These are phyloP conservation scores for Chlamydomonas eustigma DNA, from an alignment of 139 green algal genomes.

Conservation along the genomic window DNA sequence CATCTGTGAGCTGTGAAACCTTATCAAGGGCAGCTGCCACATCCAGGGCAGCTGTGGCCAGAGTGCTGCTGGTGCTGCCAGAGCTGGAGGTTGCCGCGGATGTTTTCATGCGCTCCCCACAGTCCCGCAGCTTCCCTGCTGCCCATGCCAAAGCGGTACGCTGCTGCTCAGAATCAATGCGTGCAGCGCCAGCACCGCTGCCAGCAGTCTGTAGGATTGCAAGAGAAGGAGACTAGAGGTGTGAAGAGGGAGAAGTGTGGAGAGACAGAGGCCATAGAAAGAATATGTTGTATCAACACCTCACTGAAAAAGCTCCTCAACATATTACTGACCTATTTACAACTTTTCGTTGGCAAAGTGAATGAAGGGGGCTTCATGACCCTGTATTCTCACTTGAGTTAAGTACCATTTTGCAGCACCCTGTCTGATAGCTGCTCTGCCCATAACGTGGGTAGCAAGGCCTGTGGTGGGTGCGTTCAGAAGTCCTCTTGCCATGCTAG, in stretches of 20 bases:
- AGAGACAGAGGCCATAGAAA: not conserved
- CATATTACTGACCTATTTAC: not conserved
- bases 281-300: not conserved
- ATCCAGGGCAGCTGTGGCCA: not conserved
- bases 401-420: conserved; percentile 19
- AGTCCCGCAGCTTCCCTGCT: not conserved
- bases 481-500: conserved; percentile 14
- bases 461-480: not conserved
- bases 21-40: not conserved
- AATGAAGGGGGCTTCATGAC: too few relatives aligned
- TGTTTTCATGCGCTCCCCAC: not conserved
- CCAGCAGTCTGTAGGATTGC: not conserved
- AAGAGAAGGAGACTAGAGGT: not conserved
- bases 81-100: not conserved
- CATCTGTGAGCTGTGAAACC: not conserved
- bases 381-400: conserved; percentile 1
- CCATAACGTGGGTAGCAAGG: not conserved
- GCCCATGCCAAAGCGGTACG: not conserved
- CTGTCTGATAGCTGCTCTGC: conserved; percentile 7
- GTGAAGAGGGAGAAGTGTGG: too few relatives aligned
- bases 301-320: not conserved
- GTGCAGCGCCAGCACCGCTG: not conserved
- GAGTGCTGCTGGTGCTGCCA: not conserved
- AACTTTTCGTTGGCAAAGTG: too few relatives aligned
- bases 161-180: not conserved